Base-by-base conservation (phyloP, 139 green algal genomes). In the Coelastrella sp. region DNA sequence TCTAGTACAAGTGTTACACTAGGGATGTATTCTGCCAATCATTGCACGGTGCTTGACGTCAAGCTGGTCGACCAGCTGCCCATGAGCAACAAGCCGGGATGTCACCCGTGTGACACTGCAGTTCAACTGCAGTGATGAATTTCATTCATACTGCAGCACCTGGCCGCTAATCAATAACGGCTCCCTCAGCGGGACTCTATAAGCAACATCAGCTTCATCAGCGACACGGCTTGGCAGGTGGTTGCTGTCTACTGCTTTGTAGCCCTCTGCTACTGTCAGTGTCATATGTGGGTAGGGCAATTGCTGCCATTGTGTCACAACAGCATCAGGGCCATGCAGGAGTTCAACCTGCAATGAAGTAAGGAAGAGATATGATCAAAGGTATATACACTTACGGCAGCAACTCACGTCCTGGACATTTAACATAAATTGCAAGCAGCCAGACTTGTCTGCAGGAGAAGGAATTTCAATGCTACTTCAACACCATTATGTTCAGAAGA, bases 161-260 rank as follows among this genome's bases (percentile, higher is more conserved):
- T 85, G 76, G 48, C 85, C 67, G 32, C n/a, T 57, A 27, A 89
- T 66, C 32, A 82, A 64, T 37, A 89, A 9, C 27, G 77, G 66
- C 66, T 85, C 76, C 8, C 3, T 35, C 37, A 89, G 50, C 41
- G 30, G 27, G 5, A 68, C 25, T 17, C 77, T 66, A 25, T 45
- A 43, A 7, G 60, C 34, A 25, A 53, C 68, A 57, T 77, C 68
- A 77, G 38, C 19, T 38, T 21, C 66, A 51, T 63, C 53, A 37
- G 48, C 76, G 8, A 81, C 53, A 32, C 41, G 37, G 13, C 11
- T 37, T 19, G 66, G 75, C 76, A 89, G 67, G 5, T 63, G 62
- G 41, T 83, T 85, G 64, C 66, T 67, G 67, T 89, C 85, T 35
- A 62, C 78, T 35, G 75, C 76, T 7, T 40, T 8, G 19, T 41